Evolutionary conservation across 495 filamentous ascomycete genomes (phyloP), one percentile per base, ranked within the genome.

Genomic region (Geoglossum glabrum): DNA sequence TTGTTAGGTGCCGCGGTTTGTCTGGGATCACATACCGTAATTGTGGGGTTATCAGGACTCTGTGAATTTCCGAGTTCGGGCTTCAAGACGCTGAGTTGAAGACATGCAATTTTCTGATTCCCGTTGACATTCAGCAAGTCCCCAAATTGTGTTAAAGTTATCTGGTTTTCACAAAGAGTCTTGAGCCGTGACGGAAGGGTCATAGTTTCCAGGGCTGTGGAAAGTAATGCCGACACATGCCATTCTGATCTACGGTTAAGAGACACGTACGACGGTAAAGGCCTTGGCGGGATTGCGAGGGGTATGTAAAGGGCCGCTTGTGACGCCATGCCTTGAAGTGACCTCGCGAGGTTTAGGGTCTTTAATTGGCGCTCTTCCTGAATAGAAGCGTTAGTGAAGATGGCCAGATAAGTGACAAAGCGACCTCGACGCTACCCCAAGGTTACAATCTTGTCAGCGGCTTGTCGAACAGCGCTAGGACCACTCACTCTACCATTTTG

Each of bases 251-350:
- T 68, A 31, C 64, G 62, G 64, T 95, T 78, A 26, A 96, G 62
- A 25, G 69, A 66, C 15, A 94, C 62, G 61, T 78, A 81, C 4
- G 62, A 56, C 15, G 88, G 84, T 28, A 87, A 61, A 26, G 65
- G 66, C 30, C 60, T 64, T 1, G 81, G 76, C 6, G 80, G 79
- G 27, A 84, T 67, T 2, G 83, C 74, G 38, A 96, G 72, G 0
- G 92, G 92, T 36, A 93, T 74, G 63, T 92, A 85, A 17, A 96
- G 70, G 13, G 84, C 86, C 9, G 84, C 79, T 60, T 85, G 79
- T 25, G 79, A 73, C 43, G 85, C 79, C 7, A 86, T 74, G 55
- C 83, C 76, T 30, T 76, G 71, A 2, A 92, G 60, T 8, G 84
- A 79, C 60, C 79, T 76, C 9, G 87, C 85, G 56, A 79, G 78